Evolutionary conservation across 129 eudicot genomes (phyloP).

Genomic region (Glebionis coronaria): DNA sequence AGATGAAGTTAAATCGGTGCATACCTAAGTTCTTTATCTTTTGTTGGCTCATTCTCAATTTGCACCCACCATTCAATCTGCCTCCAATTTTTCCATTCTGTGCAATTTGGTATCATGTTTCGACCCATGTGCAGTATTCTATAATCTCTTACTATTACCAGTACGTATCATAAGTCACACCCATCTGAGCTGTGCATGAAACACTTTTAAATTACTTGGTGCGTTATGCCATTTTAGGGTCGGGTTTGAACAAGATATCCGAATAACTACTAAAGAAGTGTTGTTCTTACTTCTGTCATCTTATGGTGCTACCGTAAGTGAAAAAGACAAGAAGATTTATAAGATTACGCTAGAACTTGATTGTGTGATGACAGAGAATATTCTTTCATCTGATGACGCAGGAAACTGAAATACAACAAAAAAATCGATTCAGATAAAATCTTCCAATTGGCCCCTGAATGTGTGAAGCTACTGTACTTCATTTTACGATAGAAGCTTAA

Average conservation of each 20-base stretch:
- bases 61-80: conserved; percentile 40
- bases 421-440: conserved; percentile 68
- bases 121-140: conserved; percentile 80
- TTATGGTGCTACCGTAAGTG: conserved; percentile 73
- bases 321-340: conserved; percentile 80
- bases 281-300: conserved; percentile 65
- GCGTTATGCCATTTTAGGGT: conserved; percentile 37
- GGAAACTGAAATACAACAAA: conserved; percentile 46
- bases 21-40: conserved; percentile 48
- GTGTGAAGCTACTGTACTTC: conserved; percentile 65
- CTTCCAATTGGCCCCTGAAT: conserved; percentile 73
- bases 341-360: conserved; percentile 56
- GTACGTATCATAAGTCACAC: conserved; percentile 9
- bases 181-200: conserved; percentile 30
- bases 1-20: conserved; percentile 42
- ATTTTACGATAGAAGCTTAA: conserved; percentile 49
- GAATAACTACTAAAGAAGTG: conserved; percentile 56
- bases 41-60: conserved; percentile 79
- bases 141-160: conserved; percentile 41
- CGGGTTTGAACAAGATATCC: conserved; percentile 46
- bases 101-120: conserved; percentile 58
- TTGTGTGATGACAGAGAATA: conserved; percentile 38
- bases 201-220: too few relatives aligned
- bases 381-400: conserved; percentile 22
- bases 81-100: conserved; percentile 31